Base-by-base conservation (phyloP, 257 asterid species). In the Salvia rosmarinus region DNA sequence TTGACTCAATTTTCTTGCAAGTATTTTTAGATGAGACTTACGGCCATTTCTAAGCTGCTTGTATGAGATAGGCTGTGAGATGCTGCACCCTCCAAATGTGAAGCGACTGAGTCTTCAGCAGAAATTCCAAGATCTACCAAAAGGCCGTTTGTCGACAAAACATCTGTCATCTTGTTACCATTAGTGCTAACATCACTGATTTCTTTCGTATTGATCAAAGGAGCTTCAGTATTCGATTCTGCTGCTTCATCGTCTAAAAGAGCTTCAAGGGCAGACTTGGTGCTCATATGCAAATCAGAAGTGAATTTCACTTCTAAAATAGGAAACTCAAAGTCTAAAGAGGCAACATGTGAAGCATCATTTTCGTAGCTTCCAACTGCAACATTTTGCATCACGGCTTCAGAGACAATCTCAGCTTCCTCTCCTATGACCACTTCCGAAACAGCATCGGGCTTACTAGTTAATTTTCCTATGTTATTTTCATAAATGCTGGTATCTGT, bases 241-340 rank as follows among this genome's bases (percentile, higher is more conserved):
- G 71, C 65, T 65, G 20, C 71, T 67, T 79, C 94, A 73, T 81
- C 90, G 75, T 75, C 79, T 44, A 89, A 76, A 72, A 90, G 91
- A 72, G 82, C 81, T 83, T 86, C 95, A 56, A 94, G 86, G 58
- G 95, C 80, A 35, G 80, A 58, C 56, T 61, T 72, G 13, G 72
- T 57, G 19, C 65, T 49, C 40, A 75, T 34, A 50, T 51, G 46
- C 76, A 56, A 68, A 46, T 79, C 67, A 64, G 81, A 72, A 49
- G 77, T 43, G 77, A 94, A 94, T 50, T 84, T 76, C 78, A 89
- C 96, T 32, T 93, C 95, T 72, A 86, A 71, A 71, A 89, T 84
- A 21, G 97, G 96, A 78, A 82, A 82, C 67, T 76, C 82, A 30
- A 80, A 85, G 78, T 88, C 87, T 70, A 85, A 59, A 43, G 88